Evolutionary conservation across 345 rosid species (phyloP).

Genomic region (Noccaea caerulescens): DNA sequence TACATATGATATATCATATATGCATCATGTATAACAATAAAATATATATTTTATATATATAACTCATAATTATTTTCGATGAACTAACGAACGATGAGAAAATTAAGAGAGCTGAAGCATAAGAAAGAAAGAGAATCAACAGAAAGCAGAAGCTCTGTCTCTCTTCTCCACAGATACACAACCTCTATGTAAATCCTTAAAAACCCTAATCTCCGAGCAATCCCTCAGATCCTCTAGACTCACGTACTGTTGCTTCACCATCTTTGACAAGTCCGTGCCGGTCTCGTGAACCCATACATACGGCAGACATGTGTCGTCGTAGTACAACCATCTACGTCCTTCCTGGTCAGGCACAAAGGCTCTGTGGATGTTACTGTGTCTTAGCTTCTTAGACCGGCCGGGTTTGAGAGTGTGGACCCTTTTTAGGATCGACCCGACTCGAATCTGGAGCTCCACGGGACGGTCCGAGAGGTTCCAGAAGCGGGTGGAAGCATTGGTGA

Average conservation of each 20-base stretch:
- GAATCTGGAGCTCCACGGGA: constrained; percentile 73
- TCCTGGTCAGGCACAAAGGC: constrained; percentile 53
- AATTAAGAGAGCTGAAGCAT: not conserved
- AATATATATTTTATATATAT: not conserved
- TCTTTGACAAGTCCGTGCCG: constrained; percentile 70
- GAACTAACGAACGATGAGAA: not conserved
- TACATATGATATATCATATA: not conserved
- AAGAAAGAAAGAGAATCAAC: constrained; percentile 46
- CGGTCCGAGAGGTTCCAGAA: constrained; percentile 79
- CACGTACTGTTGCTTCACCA: constrained; percentile 89
- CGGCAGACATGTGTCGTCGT: constrained; percentile 77
- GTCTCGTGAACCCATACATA: constrained; percentile 85
- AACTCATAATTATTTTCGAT: constrained; percentile 15
- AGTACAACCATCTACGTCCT: constrained; percentile 65
- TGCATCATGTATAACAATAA: constrained; percentile 21
- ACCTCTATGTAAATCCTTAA: constrained; percentile 70
- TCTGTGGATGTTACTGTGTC: constrained; percentile 74
- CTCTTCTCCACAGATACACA: constrained; percentile 78
- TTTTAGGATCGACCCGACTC: constrained; percentile 83
- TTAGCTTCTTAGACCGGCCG: constrained; percentile 74
- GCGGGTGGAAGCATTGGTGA: constrained; percentile 46
- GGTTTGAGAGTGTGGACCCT: constrained; percentile 81
- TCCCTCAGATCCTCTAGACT: constrained; percentile 84
- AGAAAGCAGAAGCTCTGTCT: constrained; percentile 64
- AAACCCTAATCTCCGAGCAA: constrained; percentile 78